A percentile compares a stretch with the other conserved stretches of the same genome.
These are phyloP conservation scores for Lyophyllum shimeji DNA, from an alignment of 768 basidiomycete species.

Conservation along the genomic window DNA sequence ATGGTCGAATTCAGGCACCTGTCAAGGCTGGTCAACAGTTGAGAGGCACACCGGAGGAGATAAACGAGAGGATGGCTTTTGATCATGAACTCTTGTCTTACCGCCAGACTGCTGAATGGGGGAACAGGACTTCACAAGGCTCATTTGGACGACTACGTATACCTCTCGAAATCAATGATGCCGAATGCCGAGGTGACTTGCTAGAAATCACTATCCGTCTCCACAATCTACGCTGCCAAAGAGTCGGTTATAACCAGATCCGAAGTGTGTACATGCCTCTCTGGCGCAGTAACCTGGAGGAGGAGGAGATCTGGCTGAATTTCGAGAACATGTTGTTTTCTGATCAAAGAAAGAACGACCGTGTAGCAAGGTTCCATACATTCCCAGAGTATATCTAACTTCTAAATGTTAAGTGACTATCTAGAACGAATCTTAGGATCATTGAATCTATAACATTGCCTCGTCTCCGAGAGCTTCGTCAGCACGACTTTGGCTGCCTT, in stretches of 20 bases:
- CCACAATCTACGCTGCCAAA: conserved; percentile 31
- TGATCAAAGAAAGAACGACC: conserved; percentile 29
- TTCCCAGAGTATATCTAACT: conserved; percentile 20
- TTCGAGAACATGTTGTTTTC: conserved; percentile 38
- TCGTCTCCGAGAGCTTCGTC: not conserved
- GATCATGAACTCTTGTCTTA: conserved; percentile 38
- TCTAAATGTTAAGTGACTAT: not conserved
- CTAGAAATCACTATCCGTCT: conserved; percentile 33
- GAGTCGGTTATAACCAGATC: conserved; percentile 43
- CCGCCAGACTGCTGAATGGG: conserved; percentile 46
- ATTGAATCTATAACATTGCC: not conserved
- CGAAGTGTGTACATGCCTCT: conserved; percentile 35
- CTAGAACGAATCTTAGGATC: not conserved
- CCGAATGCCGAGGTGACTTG: conserved; percentile 22
- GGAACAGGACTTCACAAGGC: conserved; percentile 39
- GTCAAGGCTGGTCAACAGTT: conserved; percentile 28
- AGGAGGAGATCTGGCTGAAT: conserved; percentile 30
- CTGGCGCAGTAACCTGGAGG: conserved; percentile 32
- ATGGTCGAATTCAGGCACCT: conserved; percentile 29
- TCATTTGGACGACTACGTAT: conserved; percentile 39
- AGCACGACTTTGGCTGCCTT: not conserved
- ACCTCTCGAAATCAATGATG: conserved; percentile 32
- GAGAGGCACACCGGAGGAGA: conserved; percentile 16
- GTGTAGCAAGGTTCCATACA: conserved; percentile 32
- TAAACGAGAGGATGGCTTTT: conserved; percentile 22